Evolutionary conservation across 257 asterid genomes (phyloP).

Genomic region (Jacaranda copaia): DNA sequence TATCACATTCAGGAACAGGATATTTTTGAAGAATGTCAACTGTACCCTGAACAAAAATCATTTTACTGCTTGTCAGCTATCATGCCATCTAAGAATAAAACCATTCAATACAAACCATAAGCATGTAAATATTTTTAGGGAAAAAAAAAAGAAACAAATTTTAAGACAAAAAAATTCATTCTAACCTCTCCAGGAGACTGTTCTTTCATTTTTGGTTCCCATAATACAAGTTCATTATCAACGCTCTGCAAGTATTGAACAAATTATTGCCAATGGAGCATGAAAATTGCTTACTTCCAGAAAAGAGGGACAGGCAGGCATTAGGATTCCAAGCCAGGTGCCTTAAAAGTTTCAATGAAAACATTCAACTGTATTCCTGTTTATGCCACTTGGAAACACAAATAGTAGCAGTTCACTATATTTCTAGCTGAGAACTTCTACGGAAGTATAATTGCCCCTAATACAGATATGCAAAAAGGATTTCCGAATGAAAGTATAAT

Average conservation of each 20-base stretch:
- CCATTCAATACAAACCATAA: constrained; percentile 20
- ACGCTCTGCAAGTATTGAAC: constrained; percentile 73
- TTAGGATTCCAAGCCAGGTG: background rate
- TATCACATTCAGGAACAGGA: constrained; percentile 98
- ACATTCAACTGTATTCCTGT: background rate
- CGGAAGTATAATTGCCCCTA: background rate
- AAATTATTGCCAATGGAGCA: constrained; percentile 17
- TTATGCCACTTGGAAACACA: constrained; percentile 1
- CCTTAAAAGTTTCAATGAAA: background rate
- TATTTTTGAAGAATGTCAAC: constrained; percentile 93
- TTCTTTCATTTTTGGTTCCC: constrained; percentile 98
- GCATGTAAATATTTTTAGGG: background rate
- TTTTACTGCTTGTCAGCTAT: constrained; percentile 30
- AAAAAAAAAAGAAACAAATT: background rate
- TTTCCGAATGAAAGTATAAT: background rate
- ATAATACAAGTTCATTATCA: constrained; percentile 90
- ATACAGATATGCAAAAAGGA: background rate
- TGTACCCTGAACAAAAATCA: constrained; percentile 73
- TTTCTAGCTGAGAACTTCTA: constrained; percentile 2
- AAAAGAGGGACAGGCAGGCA: background rate
- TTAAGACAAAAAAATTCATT: constrained; percentile 17
- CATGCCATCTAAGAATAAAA: background rate
- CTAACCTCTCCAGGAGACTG: constrained; percentile 98
- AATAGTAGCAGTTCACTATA: background rate
- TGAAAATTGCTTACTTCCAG: constrained; percentile 16